Base-by-base conservation (phyloP, 257 asterid genomes). In the Primulina tabacum region DNA sequence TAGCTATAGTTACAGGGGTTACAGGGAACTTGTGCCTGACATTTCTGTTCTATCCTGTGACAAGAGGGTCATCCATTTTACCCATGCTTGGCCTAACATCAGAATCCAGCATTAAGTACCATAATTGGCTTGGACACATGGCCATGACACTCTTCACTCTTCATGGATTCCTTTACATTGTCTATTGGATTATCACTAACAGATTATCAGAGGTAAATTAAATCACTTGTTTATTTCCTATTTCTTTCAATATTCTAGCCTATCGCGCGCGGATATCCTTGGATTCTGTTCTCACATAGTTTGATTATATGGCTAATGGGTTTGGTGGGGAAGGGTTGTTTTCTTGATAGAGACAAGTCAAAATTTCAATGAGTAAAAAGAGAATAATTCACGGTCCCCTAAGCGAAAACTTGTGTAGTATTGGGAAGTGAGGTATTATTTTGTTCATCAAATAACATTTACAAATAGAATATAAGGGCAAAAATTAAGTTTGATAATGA, bases 41-140 rank as follows among this genome's bases (percentile, higher is more conserved):
- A 65, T 94, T 91, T 79, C 66, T 94, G 35, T 94, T 91, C 71
- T 87, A 89, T 78, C 99, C 99, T 4, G 97, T 91, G 60, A 79
- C 97, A 37, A 76, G 97, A 62, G 84, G 92, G 0, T 94, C 99
- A 1, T 90, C 99, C 0, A 87, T 94, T 64, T 76, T 94, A 84
- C 91, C 95, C 7, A 82, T 87, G 79, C 56, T 91, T 69, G 99
- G 97, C 21, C 50, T 94, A 50, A 94, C 97, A 50, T 89, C 95
- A 14, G 99, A 94, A 47, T 79, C 87, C 8, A 81, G 91, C 75
- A 80, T 94, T 67, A 94, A 88, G 56, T 94, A 94, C 75, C 99
- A 94, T 50, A 86, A 83, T 52, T 91, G 99, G 99, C 81, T 94
- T 59, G 99, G 97, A 28, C 77, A 94, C 47, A 61, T 88, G 56